These are phyloP conservation scores for Fusarium sp. DNA, from an alignment of 2,329 filamentous ascomycete species.

Conservation along the genomic window DNA sequence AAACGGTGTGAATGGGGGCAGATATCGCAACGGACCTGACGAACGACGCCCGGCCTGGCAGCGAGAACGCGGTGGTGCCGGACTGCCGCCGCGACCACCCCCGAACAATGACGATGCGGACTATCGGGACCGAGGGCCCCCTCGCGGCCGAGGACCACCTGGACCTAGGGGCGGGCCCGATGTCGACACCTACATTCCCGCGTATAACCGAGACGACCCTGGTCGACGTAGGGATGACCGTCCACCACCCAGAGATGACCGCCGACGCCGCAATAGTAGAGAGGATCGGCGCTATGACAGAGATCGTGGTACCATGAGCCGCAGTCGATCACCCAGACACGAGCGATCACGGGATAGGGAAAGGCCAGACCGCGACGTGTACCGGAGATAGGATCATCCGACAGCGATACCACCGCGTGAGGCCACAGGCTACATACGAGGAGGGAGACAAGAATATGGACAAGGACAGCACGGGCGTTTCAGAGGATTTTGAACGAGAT, in stretches of 20 bases:
- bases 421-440: slow-evolving; percentile 2
- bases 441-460: slow-evolving; percentile 4
- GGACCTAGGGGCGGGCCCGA: slow-evolving; percentile 54
- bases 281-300: slow-evolving; percentile 59
- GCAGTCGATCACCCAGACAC: slow-evolving; percentile 57
- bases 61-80: slow-evolving; percentile 64
- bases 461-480: slow-evolving; percentile 37
- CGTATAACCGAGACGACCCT: slow-evolving; percentile 58
- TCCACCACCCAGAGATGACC: slow-evolving; percentile 48
- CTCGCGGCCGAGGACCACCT: slow-evolving; percentile 52
- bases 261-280: slow-evolving; percentile 53
- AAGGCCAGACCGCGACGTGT: slow-evolving; percentile 64
- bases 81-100: slow-evolving; percentile 63
- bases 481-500: slow-evolving; percentile 14
- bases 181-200: slow-evolving; percentile 67
- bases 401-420: neutral
- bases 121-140: slow-evolving; percentile 56
- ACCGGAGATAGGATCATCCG: slow-evolving; percentile 61
- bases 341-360: slow-evolving; percentile 60
- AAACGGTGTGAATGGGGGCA: slow-evolving; percentile 64
- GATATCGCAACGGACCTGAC: slow-evolving; percentile 60
- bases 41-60: slow-evolving; percentile 69
- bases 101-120: slow-evolving; percentile 55
- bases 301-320: slow-evolving; percentile 59
- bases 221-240: slow-evolving; percentile 55